phyloP scores from a whole-genome alignment of 345 rosid species.

The Reutealis trisperma region DNA sequence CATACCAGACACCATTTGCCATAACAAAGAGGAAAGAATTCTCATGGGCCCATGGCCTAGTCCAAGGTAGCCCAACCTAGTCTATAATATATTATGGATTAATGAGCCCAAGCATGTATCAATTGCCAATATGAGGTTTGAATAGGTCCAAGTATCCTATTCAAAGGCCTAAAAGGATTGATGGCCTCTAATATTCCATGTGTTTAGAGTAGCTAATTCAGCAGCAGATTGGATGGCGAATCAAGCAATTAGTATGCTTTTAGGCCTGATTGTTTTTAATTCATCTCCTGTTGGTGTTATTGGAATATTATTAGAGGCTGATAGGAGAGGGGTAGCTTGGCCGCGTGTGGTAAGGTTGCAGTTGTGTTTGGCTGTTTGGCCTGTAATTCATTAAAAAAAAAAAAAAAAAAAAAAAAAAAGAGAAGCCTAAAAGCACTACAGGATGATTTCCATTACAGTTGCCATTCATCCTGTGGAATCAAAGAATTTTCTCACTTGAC shows the following conservation, averaged over 20 bases:
- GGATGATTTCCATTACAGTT: neutral
- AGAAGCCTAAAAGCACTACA: neutral
- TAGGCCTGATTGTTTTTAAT: no score
- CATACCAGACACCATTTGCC: neutral
- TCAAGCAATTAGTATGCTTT: no score
- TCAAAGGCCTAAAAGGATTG: neutral
- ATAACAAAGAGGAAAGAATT: neutral
- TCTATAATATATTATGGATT: neutral
- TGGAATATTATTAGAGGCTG: no score
- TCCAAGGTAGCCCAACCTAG: neutral
- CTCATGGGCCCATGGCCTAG: neutral
- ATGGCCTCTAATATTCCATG: neutral
- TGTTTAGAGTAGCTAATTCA: no score
- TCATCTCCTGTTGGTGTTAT: no score
- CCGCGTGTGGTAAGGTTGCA: no score
- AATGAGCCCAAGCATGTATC: neutral
- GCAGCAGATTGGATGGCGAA: no score
- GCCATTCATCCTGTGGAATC: neutral
- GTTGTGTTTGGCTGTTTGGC: no score
- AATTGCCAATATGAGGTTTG: neutral
- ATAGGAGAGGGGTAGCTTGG: no score
- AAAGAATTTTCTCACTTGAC: neutral
- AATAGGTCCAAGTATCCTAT: neutral
- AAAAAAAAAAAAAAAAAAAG: no score
- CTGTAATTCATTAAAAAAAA: no score